Evolutionary conservation across 129 eudicot species (phyloP).

Genomic region (Flaveria brownii): DNA sequence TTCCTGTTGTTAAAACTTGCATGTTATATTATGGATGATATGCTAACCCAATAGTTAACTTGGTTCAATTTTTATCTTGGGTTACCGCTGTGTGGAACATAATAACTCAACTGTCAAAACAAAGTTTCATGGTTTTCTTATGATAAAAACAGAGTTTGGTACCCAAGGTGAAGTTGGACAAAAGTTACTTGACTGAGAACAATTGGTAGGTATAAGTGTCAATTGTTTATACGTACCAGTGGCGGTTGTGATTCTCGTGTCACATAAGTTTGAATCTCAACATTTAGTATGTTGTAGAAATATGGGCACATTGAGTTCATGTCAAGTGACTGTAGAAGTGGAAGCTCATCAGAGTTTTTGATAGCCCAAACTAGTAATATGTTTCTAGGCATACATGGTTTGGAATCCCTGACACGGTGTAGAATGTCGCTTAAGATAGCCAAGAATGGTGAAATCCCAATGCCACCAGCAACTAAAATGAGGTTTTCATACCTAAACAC

Average conservation of each 20-base stretch:
- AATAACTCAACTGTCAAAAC: too few species aligned
- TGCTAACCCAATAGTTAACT: not conserved
- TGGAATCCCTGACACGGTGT: slow-evolving; percentile 54
- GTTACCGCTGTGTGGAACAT: too few species aligned
- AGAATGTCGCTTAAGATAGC: slow-evolving; percentile 86
- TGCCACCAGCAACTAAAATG: slow-evolving; percentile 91
- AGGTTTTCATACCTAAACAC: slow-evolving; percentile 75
- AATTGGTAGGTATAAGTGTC: not conserved
- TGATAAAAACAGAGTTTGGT: too few species aligned
- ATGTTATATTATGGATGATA: not conserved
- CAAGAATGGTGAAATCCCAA: slow-evolving; percentile 89
- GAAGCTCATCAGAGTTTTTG: slow-evolving; percentile 81
- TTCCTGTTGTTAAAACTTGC: slow-evolving; percentile 50
- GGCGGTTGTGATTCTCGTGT: slow-evolving; percentile 87
- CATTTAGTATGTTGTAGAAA: slow-evolving; percentile 57
- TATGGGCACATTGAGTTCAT: slow-evolving; percentile 62
- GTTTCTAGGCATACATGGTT: slow-evolving; percentile 72
- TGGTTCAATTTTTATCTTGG: not conserved
- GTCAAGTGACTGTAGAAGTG: slow-evolving; percentile 66
- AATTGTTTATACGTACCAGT: slow-evolving; percentile 42
- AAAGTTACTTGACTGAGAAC: too few species aligned
- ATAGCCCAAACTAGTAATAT: slow-evolving; percentile 85
- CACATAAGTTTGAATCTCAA: slow-evolving; percentile 83
- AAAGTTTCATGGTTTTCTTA: too few species aligned
- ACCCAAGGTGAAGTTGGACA: too few species aligned